Evolutionary conservation across 306 rosid genomes (phyloP).

Genomic region (Nissolia schottii): DNA sequence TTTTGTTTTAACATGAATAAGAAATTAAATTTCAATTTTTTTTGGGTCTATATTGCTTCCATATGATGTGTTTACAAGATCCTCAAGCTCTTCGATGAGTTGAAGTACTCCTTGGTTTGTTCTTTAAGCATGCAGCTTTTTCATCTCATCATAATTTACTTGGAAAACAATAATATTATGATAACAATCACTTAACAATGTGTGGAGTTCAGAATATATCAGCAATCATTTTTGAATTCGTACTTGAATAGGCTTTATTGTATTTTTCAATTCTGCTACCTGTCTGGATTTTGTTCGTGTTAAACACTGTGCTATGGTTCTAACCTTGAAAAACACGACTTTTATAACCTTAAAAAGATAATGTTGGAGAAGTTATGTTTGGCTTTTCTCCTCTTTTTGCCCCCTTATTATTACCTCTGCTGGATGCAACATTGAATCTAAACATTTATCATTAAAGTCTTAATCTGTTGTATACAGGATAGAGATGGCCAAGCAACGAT

Average conservation of each 20-base stretch:
- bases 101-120: not conserved
- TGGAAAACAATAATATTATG: not conserved
- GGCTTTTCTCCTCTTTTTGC: not conserved
- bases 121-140: not conserved
- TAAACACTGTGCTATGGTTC: not conserved
- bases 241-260: not conserved
- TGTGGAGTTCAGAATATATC: not conserved
- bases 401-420: not conserved
- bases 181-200: not conserved
- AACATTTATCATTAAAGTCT: not conserved
- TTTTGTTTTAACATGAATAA: not conserved
- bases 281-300: not conserved
- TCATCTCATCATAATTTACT: not conserved
- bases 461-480: conserved; percentile 51
- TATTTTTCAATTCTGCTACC: not conserved
- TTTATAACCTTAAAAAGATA: not conserved
- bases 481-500: conserved; percentile 91
- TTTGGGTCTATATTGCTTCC: not conserved
- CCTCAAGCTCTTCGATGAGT: not conserved
- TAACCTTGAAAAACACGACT: not conserved
- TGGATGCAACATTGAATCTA: not conserved
- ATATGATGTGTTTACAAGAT: conserved; percentile 5
- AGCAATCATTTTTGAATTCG: not conserved
- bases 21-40: not conserved
- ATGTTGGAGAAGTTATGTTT: not conserved